Base-by-base conservation (phyloP, 2,329 filamentous ascomycete genomes). In the Colletotrichum sp. region DNA sequence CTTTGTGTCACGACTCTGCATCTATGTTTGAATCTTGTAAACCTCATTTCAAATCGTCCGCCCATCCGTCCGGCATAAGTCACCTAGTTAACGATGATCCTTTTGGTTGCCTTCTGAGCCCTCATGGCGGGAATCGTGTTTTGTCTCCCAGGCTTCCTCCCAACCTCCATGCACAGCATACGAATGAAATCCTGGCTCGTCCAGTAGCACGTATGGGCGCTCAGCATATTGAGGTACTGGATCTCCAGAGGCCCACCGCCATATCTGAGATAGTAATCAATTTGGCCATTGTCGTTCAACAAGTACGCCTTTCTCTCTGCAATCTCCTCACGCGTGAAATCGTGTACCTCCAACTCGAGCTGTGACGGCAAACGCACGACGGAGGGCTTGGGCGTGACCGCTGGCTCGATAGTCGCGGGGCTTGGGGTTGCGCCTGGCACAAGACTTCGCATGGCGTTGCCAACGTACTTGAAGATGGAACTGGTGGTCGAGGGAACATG, bases 181-280 rank as follows among this genome's bases (percentile, higher is more conserved):
- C 96, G 89, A n/a, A 98, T 93, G 83, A 99, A 96, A 82, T 99
- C 97, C 32, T 89, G 91, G 80, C 94, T 93, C 3, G 92, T 90
- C 97, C 97, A 99, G 84, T 99, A 99, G 82, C 95, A 96, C 72
- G 95, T 96, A 84, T 99, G 97, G 10, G 97, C 97, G 73, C 95
- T 95, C 71, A 99, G 87, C 97, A 99, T 99, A 79, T 98, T 98
- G 44, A 99, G 86, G 83, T 99, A 99, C 85, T 99, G 96, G 28
- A 98, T 96, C 84, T 98, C 97, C 44, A 99, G 87, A 6, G 96
- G 94, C 0, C 97, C 97, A 3, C 95, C 94, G 1, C 95, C 95
- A 9, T 95, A 96, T 65, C 92, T 92, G 65, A 99, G 87, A 80
- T 94, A 98, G 85, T 92, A 99, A 83, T 99, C 97, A 55, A 99